These are phyloP conservation scores for Scutellaria galericulata DNA, from an alignment of 257 asterid genomes.

Conservation along the genomic window DNA sequence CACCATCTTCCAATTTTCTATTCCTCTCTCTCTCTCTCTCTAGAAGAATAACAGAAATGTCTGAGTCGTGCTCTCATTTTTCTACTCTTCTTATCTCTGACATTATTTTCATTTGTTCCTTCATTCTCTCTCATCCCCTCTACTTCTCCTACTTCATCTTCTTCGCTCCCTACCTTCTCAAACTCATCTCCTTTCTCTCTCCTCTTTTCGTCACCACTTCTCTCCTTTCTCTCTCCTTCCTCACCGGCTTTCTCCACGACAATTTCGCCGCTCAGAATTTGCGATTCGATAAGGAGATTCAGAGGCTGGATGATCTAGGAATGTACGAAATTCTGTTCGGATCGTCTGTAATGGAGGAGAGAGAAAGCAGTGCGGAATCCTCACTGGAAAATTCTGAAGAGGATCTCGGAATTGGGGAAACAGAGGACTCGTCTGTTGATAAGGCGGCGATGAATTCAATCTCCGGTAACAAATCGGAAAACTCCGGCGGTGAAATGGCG, in stretches of 20 bases:
- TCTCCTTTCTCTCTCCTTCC: conserved; percentile 53
- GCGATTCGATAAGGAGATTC: conserved; percentile 11
- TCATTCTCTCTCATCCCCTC: conserved; percentile 66
- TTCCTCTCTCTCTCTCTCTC: conserved; percentile 27
- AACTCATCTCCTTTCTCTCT: conserved; percentile 63
- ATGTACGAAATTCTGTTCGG: conserved; percentile 55
- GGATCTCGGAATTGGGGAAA: conserved; percentile 2
- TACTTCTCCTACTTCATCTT: conserved; percentile 63
- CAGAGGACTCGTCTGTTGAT: not conserved
- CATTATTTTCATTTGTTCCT: conserved; percentile 39
- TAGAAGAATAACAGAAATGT: conserved; percentile 42
- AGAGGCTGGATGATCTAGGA: conserved; percentile 50
- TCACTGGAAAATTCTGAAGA: conserved; percentile 30
- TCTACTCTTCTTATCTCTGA: conserved; percentile 48
- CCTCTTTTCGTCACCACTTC: conserved; percentile 74
- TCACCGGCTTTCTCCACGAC: conserved; percentile 33
- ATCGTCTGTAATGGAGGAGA: conserved; percentile 28
- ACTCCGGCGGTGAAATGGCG: conserved; percentile 1
- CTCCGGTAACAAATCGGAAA: not conserved
- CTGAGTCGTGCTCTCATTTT: conserved; percentile 51
- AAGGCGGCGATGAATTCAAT: conserved; percentile 8
- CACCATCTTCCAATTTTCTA: conserved; percentile 47
- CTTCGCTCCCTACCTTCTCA: conserved; percentile 69
- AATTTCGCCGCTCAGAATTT: conserved; percentile 4
- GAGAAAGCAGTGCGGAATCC: conserved; percentile 1